Evolutionary conservation across 768 basidiomycete genomes (phyloP).

Genomic region (Cyathus striatus): DNA sequence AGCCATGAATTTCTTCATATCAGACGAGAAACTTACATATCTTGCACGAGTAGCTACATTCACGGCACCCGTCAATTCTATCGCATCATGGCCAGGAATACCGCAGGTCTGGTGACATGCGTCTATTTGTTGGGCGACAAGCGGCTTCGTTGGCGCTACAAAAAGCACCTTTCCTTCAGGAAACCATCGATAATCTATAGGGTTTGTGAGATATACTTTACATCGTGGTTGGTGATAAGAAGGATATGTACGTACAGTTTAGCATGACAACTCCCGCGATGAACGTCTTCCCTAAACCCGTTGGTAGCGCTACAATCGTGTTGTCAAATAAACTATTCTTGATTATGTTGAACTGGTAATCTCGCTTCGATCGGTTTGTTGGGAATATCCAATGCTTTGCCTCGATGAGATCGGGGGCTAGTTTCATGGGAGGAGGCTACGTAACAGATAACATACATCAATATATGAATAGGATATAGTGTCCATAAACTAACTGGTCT

Average conservation of each 20-base stretch:
- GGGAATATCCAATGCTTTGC: constrained; percentile 90
- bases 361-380: constrained; percentile 79
- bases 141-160: constrained; percentile 92
- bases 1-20: too few relatives aligned
- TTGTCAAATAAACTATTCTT: constrained; percentile 85
- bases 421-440: constrained; percentile 74
- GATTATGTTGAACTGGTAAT: constrained; percentile 94
- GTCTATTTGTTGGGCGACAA: constrained; percentile 92
- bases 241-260: constrained; percentile 53
- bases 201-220: constrained; percentile 49
- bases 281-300: constrained; percentile 96
- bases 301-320: constrained; percentile 90
- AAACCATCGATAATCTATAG: constrained; percentile 84
- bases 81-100: constrained; percentile 81
- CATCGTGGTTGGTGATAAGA: constrained; percentile 3
- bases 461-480: background rate
- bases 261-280: constrained; percentile 96
- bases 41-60: constrained; percentile 44
- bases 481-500: constrained; percentile 26
- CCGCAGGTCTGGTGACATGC: constrained; percentile 93
- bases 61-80: constrained; percentile 82
- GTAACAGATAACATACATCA: background rate
- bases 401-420: constrained; percentile 70
- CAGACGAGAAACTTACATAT: constrained; percentile 60
- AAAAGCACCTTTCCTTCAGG: constrained; percentile 91